phyloP scores from a whole-genome alignment of 331 rosid genomes.

The Quercus tomentella region DNA sequence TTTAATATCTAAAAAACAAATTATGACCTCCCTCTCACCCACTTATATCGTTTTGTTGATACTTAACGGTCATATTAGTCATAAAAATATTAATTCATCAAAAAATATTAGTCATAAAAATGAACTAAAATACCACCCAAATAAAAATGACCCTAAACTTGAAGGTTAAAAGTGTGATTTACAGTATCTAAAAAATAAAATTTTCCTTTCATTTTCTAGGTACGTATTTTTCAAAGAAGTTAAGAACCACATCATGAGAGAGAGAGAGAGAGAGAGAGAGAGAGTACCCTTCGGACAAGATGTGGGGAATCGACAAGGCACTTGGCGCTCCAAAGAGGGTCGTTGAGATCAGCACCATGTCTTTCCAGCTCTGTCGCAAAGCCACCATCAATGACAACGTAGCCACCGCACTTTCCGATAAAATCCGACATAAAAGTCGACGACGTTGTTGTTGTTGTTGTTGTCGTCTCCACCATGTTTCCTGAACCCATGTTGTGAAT shows the following conservation, averaged over 20 bases:
- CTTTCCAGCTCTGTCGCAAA: slow-evolving; percentile 95
- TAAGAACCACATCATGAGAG: not conserved
- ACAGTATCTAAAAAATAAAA: not conserved
- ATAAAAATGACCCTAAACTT: no score
- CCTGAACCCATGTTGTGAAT: slow-evolving; percentile 12
- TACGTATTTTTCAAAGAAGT: not conserved
- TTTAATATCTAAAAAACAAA: no score
- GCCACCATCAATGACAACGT: slow-evolving; percentile 76
- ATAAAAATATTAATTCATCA: no score
- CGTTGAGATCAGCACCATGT: slow-evolving; percentile 84
- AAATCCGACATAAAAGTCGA: slow-evolving; percentile 43
- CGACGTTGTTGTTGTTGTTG: not conserved
- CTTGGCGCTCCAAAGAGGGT: slow-evolving; percentile 96
- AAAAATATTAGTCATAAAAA: no score
- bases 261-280: not conserved
- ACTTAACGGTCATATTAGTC: no score
- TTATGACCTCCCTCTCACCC: no score
- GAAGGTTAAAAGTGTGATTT: not conserved
- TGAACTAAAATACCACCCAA: no score
- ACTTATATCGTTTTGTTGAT: no score
- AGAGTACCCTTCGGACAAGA: slow-evolving; percentile 67
- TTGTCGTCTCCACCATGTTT: not conserved
- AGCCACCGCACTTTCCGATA: slow-evolving; percentile 59
- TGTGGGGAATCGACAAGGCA: slow-evolving; percentile 79
- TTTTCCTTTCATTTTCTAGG: not conserved